phyloP scores from a whole-genome alignment of 129 eudicot species.

The Escallonia herrerae region DNA sequence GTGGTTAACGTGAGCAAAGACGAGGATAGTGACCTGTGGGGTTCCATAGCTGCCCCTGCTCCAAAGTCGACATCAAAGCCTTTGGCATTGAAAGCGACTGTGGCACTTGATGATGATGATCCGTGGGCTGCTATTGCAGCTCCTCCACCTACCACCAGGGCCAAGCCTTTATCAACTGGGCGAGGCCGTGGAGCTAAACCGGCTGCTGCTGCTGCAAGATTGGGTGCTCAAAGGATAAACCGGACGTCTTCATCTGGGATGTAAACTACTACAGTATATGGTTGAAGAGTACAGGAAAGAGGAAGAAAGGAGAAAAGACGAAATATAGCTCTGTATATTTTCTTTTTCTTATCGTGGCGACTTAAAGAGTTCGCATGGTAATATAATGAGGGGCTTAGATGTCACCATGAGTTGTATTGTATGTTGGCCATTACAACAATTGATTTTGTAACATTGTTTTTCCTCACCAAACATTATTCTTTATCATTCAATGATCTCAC shows the following conservation, averaged over 20 bases:
- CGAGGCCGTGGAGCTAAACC: slow-evolving; percentile 77
- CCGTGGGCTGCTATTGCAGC: slow-evolving; percentile 98
- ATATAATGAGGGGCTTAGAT: slow-evolving; percentile 1
- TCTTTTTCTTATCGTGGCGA: slow-evolving; percentile 9
- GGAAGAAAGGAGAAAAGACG: neutral
- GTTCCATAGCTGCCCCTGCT: slow-evolving; percentile 72
- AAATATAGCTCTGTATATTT: slow-evolving; percentile 21
- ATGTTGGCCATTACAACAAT: neutral
- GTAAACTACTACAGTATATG: slow-evolving; percentile 25
- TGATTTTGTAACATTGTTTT: slow-evolving; percentile 25
- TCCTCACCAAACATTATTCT: slow-evolving; percentile 2
- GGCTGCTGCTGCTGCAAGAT: slow-evolving; percentile 44
- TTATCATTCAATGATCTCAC: too few species aligned
- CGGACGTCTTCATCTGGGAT: slow-evolving; percentile 62
- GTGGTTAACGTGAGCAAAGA: slow-evolving; percentile 43
- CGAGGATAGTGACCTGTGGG: slow-evolving; percentile 78
- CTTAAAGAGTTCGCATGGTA: slow-evolving; percentile 4
- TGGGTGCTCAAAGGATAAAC: slow-evolving; percentile 94
- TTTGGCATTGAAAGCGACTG: slow-evolving; percentile 28
- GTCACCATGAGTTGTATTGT: slow-evolving; percentile 13
- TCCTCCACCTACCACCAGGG: slow-evolving; percentile 84
- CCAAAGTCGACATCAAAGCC: slow-evolving; percentile 54
- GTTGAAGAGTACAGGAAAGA: neutral
- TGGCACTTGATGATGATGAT: slow-evolving; percentile 43
- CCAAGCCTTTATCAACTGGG: slow-evolving; percentile 67